A percentile compares a stretch with the other conserved stretches of the same genome.
These are phyloP conservation scores for Ganoderma boninense DNA, from an alignment of 1,284 basidiomycete genomes.

Conservation along the genomic window DNA sequence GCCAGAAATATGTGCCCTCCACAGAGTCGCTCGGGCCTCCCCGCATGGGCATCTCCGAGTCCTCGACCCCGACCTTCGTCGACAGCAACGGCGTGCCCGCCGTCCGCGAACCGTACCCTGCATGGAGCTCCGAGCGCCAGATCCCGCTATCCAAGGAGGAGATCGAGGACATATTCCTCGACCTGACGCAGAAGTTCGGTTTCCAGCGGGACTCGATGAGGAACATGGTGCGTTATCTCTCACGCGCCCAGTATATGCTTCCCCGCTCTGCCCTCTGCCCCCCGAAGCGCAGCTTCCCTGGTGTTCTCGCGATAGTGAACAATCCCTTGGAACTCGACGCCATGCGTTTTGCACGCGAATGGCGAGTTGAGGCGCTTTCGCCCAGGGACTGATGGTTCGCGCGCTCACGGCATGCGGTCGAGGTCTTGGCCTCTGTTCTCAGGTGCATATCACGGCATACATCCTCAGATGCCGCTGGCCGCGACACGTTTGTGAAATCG, in stretches of 20 bases:
- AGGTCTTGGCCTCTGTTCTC: background rate
- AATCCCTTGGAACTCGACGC: background rate
- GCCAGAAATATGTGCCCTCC: conserved; percentile 71
- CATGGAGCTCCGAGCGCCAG: conserved; percentile 91
- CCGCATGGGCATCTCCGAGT: conserved; percentile 67
- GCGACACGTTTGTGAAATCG: no score
- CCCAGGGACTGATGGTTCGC: background rate
- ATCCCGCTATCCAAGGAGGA: conserved; percentile 98
- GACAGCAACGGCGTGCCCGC: conserved; percentile 58
- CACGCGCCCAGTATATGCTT: conserved; percentile 3
- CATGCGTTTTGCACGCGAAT: background rate
- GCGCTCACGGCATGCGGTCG: background rate
- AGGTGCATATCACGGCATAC: no score
- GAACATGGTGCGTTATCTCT: conserved; percentile 75
- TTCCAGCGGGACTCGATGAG: conserved; percentile 95
- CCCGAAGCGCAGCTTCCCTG: background rate
- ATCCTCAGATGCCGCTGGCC: no score
- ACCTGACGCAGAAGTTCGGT: conserved; percentile 98
- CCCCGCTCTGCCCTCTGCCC: background rate
- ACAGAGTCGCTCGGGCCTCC: conserved; percentile 73
- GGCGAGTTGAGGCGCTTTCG: background rate
- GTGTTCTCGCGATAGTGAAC: conserved; percentile 1
- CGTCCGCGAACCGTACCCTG: conserved; percentile 85
- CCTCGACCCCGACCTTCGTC: conserved; percentile 67
- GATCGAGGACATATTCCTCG: conserved; percentile 98